Evolutionary conservation across 441 rosid genomes (phyloP), one percentile per base, ranked within the genome.

Genomic region (Populus hybrid): DNA sequence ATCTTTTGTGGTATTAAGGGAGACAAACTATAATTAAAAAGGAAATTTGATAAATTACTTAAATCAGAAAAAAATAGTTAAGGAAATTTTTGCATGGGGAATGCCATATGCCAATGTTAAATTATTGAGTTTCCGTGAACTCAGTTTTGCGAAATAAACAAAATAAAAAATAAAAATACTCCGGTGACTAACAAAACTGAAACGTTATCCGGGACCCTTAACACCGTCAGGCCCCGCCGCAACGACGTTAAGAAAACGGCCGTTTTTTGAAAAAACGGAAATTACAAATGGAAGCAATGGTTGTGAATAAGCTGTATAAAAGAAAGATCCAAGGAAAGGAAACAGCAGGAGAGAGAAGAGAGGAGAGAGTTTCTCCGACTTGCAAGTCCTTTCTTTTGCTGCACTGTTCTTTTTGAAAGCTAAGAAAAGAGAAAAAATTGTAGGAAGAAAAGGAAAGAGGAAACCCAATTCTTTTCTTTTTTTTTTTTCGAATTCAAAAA

Each of bases 171-270:
- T 6, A n/a, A 24, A 66, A 24, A 7, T 6, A 19, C 19, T 32
- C 9, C 30, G n/a, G 4, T n/a, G n/a, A 69, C 18, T 14, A 38
- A 10, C 7, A 23, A 30, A 46, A 9, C 76, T 19, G 35, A 80
- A 36, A 19, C 12, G 38, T 36, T 19, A 10, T 73, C 81, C 84
- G 80, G 36, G 68, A 69, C 70, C 6, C 11, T 24, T 81, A 69
- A 88, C 89, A 81, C 70, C 91, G 93, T 88, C 75, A 77, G n/a
- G 4, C 10, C 16, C 71, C 78, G 85, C 87, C 85, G 83, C 85
- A 83, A 80, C 87, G 83, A 32, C 86, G 87, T 82, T 77, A 82
- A 18, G 30, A 28, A 38, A 83, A 81, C 83, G n/a, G 83, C 78
- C 87, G 90, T n/a, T 88, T 76, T 79, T 46, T 46, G 72, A 67